phyloP scores from a whole-genome alignment of 257 asterid species.

The Capsicum chinense region DNA sequence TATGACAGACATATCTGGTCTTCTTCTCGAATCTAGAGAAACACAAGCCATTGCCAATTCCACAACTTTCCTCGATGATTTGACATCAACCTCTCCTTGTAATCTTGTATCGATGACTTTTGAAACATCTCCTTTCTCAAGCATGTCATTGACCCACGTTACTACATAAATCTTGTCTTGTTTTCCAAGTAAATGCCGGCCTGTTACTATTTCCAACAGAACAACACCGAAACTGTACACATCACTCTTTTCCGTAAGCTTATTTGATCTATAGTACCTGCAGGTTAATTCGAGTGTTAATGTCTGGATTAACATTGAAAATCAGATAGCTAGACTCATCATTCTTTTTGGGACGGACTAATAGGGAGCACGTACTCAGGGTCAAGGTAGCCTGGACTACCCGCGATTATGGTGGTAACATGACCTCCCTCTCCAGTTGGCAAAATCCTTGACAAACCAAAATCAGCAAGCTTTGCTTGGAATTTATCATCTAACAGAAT shows the following conservation, averaged over 20 bases:
- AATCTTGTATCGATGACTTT: constrained; percentile 42
- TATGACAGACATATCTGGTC: constrained; percentile 48
- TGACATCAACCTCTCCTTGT: constrained; percentile 25
- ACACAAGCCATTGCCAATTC: constrained; percentile 50
- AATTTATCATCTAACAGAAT: constrained; percentile 40
- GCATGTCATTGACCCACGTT: constrained; percentile 36
- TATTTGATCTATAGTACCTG: constrained; percentile 21
- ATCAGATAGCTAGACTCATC: neutral
- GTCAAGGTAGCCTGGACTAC: constrained; percentile 50
- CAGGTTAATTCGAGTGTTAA: neutral
- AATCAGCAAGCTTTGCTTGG: constrained; percentile 53
- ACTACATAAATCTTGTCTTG: constrained; percentile 33
- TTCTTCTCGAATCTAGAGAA: constrained; percentile 28
- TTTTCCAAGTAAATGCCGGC: constrained; percentile 20
- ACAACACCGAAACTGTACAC: constrained; percentile 48
- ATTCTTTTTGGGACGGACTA: neutral
- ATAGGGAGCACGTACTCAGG: constrained; percentile 38
- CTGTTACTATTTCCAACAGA: constrained; percentile 31
- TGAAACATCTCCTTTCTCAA: constrained; percentile 36
- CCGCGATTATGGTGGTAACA: constrained; percentile 36
- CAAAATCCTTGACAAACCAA: constrained; percentile 50
- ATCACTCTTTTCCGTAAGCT: constrained; percentile 44
- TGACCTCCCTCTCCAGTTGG: constrained; percentile 33
- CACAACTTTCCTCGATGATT: constrained; percentile 40
- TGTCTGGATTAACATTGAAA: neutral